Evolutionary conservation across 1,139 yeast genomes (phyloP), one percentile per base, ranked within the genome.

Genomic region (Fermentozyma sake): DNA sequence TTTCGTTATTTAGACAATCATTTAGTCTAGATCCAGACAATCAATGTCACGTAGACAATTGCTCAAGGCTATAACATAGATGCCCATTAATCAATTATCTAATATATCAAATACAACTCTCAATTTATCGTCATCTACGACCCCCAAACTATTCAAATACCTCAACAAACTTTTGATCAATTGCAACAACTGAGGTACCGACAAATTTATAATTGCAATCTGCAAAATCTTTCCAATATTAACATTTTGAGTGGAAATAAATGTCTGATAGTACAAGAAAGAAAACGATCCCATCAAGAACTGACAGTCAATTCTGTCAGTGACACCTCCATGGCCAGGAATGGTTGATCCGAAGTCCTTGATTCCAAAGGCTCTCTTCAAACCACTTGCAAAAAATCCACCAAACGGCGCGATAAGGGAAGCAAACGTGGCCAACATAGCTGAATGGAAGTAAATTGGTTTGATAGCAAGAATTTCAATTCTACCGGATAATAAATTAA

Each of bases 371-470:
- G 97, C 87, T 57, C 99, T 79, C 64, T 91, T 91, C 46, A 93
- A 70, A 9, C 98, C 99, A 28, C 95, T 82, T 3, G 98, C 98
- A 47, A 91, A 91, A 56, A 91, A 91, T 1, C 99, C 99, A 30
- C 99, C 99, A 53, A 91, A 91, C 33, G 99, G 99, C 2, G 99
- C 99, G 55, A 91, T 82, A 41, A 93, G 70, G 1, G 97, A 89
- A 6, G 99, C 98, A 68, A 93, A 91, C 3, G 95, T 82, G 8
- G 96, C 94, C 42, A 91, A 65, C 25, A 80, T 72, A 34, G 86
- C 71, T 3, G 94, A 79, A 52, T 91, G 99, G 62, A 89, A 72
- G 53, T 91, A 87, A 30, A 91, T 77, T 25, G 98, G 97, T 47
- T 84, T 86, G 29, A 87, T 52, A 13, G 78, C 66, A 15, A 86